Base-by-base conservation (phyloP, 2,329 filamentous ascomycete genomes). In the Aureobasidium musti region DNA sequence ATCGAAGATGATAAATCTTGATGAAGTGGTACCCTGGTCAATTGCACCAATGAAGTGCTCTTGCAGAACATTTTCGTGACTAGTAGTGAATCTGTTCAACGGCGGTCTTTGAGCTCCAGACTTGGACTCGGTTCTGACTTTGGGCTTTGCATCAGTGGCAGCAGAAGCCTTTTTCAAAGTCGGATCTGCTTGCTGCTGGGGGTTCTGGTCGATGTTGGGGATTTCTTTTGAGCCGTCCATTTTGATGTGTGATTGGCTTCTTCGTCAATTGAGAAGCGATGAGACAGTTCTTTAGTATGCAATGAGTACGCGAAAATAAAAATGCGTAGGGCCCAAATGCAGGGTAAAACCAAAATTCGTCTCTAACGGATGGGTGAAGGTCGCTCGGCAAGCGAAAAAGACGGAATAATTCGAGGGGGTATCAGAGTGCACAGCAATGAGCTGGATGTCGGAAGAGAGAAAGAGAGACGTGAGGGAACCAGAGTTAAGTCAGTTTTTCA, bases 1-100 rank as follows among this genome's bases (percentile, higher is more conserved):
- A 77, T 95, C 88, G 79, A 96, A 96, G 74, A 96, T 92, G 71
- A 96, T 86, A 78, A 96, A 96, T 47, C 91, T 86, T 39, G 91
- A 90, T 63, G 89, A 92, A 37, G 91, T 95, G 13, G 91, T 96
- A 66, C 91, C 91, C 73, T 93, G 90, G 74, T 96, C 91, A 75
- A 96, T 92, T 70, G 90, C 90, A 67, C 91, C 91, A 69, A 95
- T 88, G 72, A 90, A 95, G 80, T 84, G 85, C 60, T 87, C 79
- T 47, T 80, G 61, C 33, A 77, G 69, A 14, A 74, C 71, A 54
- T 76, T 75, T 59, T 77, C 75, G 67, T 75, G 73, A 49, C 71
- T 74, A 19, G 72, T 73, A 3, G 74, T 74, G 70, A 76, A 76
- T 50, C 74, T 67, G 66, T 67, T 67, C 39, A 67, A 56, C n/a